These are phyloP conservation scores for Globisporangium barbulae DNA, from an alignment of 352 stramenopile genomes.

Conservation along the genomic window DNA sequence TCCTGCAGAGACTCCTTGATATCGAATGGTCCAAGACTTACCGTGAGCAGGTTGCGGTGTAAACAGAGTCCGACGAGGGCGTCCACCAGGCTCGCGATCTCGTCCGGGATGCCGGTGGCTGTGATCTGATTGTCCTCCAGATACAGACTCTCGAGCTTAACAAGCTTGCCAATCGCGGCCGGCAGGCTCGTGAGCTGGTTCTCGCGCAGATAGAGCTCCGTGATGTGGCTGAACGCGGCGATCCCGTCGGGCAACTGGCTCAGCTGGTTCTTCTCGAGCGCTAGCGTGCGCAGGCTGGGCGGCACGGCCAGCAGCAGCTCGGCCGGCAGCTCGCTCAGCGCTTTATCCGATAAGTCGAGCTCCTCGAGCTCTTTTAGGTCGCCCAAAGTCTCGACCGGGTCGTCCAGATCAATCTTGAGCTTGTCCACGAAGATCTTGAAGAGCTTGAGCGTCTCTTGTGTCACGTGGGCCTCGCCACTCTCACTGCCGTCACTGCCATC, in stretches of 20 bases:
- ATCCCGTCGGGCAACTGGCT: constrained; percentile 49
- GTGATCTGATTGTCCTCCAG: constrained; percentile 85
- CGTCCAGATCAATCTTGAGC: constrained; percentile 65
- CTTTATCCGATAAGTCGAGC: constrained; percentile 80
- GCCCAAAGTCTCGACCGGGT: constrained; percentile 53
- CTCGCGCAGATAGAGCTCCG: constrained; percentile 80
- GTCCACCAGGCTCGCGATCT: constrained; percentile 39
- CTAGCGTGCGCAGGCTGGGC: constrained; percentile 68
- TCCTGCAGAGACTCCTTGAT: no score
- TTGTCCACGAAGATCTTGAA: constrained; percentile 67
- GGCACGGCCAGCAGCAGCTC: constrained; percentile 52
- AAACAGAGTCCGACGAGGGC: constrained; percentile 67
- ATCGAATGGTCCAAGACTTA: constrained; percentile 13
- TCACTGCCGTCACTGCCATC: constrained; percentile 17
- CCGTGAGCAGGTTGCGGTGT: constrained; percentile 77
- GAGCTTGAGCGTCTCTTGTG: constrained; percentile 33
- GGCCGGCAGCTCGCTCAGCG: constrained; percentile 47
- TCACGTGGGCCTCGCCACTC: constrained; percentile 19
- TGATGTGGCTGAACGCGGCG: constrained; percentile 46
- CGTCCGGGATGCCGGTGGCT: constrained; percentile 47
- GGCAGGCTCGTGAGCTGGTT: constrained; percentile 68
- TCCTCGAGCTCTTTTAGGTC: constrained; percentile 76
- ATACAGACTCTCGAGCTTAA: constrained; percentile 77
- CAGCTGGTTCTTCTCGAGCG: constrained; percentile 78
- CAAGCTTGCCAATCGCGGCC: constrained; percentile 41